These are phyloP conservation scores for Erodium moschatum DNA, from an alignment of 441 rosid genomes.

Conservation along the genomic window DNA sequence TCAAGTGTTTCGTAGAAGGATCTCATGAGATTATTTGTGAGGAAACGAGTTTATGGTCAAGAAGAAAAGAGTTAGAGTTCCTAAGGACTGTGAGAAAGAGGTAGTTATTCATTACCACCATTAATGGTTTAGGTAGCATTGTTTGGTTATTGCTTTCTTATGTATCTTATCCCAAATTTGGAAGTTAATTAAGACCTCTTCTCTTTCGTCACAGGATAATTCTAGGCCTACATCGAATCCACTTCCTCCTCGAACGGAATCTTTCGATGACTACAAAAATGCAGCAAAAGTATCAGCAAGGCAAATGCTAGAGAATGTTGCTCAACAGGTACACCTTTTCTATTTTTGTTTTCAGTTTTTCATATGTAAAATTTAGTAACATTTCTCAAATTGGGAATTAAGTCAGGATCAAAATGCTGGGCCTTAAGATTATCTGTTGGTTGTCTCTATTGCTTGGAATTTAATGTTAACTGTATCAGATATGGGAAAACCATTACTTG, in stretches of 20 bases:
- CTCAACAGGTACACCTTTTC: slow-evolving; percentile 50
- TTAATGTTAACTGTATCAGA: no score
- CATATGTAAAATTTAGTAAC: background rate
- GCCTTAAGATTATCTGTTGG: no score
- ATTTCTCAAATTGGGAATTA: no score
- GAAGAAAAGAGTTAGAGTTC: slow-evolving; percentile 73
- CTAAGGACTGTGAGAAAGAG: slow-evolving; percentile 36
- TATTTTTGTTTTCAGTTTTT: background rate
- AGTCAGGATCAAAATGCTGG: no score
- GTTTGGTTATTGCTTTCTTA: background rate
- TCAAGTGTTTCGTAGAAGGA: slow-evolving; percentile 74
- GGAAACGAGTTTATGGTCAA: slow-evolving; percentile 75
- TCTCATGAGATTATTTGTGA: slow-evolving; percentile 84
- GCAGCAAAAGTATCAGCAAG: slow-evolving; percentile 46
- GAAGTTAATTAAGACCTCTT: slow-evolving; percentile 1
- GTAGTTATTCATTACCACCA: slow-evolving; percentile 27
- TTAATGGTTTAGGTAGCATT: background rate
- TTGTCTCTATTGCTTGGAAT: no score
- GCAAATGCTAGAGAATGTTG: slow-evolving; percentile 57
- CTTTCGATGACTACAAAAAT: slow-evolving; percentile 37
- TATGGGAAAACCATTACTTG: no score
- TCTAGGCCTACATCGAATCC: slow-evolving; percentile 87
- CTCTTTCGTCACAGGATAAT: slow-evolving; percentile 38
- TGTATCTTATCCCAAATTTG: background rate
- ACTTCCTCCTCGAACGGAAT: slow-evolving; percentile 72